Base-by-base conservation (phyloP, 257 asterid species). In the Jaltomata sinuosa region DNA sequence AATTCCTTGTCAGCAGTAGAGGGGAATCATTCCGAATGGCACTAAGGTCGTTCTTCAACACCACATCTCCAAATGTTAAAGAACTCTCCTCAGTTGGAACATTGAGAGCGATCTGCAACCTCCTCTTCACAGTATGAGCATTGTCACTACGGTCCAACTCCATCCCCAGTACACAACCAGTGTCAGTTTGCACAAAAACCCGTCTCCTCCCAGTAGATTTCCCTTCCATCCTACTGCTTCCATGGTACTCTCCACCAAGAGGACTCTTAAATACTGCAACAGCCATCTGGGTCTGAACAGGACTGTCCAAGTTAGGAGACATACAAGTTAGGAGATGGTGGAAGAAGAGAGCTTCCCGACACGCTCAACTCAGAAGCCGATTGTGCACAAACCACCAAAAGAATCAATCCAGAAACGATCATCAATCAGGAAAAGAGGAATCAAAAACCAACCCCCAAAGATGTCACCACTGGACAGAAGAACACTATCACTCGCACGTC, bases 261-360 rank as follows among this genome's bases (percentile, higher is more conserved):
- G 97, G 97, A 54, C 89, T 93, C 89, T 89, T 94, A 81, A 94
- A 94, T 84, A 92, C 93, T 82, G 97, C 94, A 80, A 97, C 95
- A 83, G 99, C 98, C 99, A 97, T 97, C 87, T 93, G 97, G 52
- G 98, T 97, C 88, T 92, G 96, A 85, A 95, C 96, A 84, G 98
- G 97, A 88, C 98, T 94, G 83, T 94, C 95, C 83, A 90, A 86
- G 85, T 94, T 94, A 82, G 88, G 95, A 87, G 98, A 93, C 98
- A 95, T 97, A 87, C 87, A 92, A 85, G 67, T 89, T 87, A 91
- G 85, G 87, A 91, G 97, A 92, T 85, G 94, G 91, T 90, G 82
- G 83, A 59, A 79, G 87, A 83, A 91, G 91, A 91, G 92, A 91
- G 87, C 87, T 88, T 84, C 65, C 86, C 89, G 47, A 61, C 85